Base-by-base conservation (phyloP, 83 land plant species). In the Picea mariana region DNA sequence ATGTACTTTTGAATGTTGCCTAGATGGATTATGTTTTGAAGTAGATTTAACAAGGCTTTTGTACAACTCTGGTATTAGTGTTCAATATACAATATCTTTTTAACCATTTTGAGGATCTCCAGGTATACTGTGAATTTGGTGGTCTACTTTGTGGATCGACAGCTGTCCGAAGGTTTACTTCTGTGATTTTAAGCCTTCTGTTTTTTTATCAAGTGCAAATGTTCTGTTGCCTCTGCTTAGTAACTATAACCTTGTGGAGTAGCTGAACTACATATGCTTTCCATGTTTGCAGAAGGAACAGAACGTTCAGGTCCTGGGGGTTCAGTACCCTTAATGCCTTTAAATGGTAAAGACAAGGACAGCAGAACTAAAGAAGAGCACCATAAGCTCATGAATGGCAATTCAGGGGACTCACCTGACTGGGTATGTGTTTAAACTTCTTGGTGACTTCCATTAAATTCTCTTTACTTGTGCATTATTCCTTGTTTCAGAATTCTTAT, bases 91-190 rank as follows among this genome's bases (percentile, higher is more conserved):
- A 21, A 38, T 21, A 59, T 3, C 60, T 66, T 81, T 27, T 40
- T 24, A 47, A 4, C 85, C 60, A 67, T 61, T 60, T 68, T 9
- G 52, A 73, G 71, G 3, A 72, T 75, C 27, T 64, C 93, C 24
- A 88, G 85, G 81, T 34, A 34, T 34, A 34, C 38, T 3, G 2
- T 34, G 38, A 34, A 34, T 34, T 34, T 34, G 38, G 38, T 34
- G 38, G 38, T 34, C 38, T 34, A 34, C 38, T 34, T 34, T 34
- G 2, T 34, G 38, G 38, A 34, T 34, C 2, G 3, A 0, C 38
- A 34, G 38, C 38, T 34, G 1, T 34, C 38, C 2, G 38, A 34
- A 34, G 95, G 94, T 95, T 52, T 81, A 12, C 21, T 77, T 73
- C 42, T 65, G 67, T 34, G 40, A 80, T 66, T 31, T 16, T 18